Base-by-base conservation (phyloP, 805 yeast species). In the Hanseniaspora pseudoguilliermondii region DNA sequence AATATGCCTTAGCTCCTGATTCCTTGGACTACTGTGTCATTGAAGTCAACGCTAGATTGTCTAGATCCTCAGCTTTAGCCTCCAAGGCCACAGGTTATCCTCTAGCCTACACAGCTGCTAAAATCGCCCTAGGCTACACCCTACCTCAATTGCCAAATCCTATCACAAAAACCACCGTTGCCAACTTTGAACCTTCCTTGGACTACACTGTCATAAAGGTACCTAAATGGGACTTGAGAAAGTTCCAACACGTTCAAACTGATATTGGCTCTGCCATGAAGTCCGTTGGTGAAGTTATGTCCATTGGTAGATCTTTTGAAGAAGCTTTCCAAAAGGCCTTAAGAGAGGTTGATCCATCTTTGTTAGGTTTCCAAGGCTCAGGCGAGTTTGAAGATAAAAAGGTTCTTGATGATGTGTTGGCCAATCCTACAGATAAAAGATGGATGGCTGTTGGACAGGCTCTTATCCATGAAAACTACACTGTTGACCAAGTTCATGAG, bases 71-170 rank as follows among this genome's bases (percentile, higher is more conserved):
- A n/a, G 98, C 98, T 57, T 78, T 91, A 65, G 98, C 98, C 49
- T 91, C 97, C 25, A 91, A 91, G 76, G 98, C 98, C 40, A 91
- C 98, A 47, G 98, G 97, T 64, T 91, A 91, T 68, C 98, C 98
- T 65, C 78, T 91, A 63, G 98, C 98, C 53, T 91, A 89, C 71
- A 93, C 95, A 55, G 98, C 98, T 61, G 97, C 97, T 60, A 91
- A 91, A 72, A 76, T 91, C 61, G 98, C 96, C 71, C 77, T 91
- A 67, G 87, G 88, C 75, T 86, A 86, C 66, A 90, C 97, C 47
- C 78, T 91, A 68, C 85, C 87, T 65, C 95, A 91, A 72, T 84
- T 91, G 66, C 83, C 82, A 69, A 91, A 91, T 76, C 82, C 95
- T 48, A 97, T 91, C 58, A 91, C 98, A 48, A 83, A 85, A 72